phyloP scores from a whole-genome alignment of 2,329 filamentous ascomycete species.

The Hypoxylon sp. region DNA sequence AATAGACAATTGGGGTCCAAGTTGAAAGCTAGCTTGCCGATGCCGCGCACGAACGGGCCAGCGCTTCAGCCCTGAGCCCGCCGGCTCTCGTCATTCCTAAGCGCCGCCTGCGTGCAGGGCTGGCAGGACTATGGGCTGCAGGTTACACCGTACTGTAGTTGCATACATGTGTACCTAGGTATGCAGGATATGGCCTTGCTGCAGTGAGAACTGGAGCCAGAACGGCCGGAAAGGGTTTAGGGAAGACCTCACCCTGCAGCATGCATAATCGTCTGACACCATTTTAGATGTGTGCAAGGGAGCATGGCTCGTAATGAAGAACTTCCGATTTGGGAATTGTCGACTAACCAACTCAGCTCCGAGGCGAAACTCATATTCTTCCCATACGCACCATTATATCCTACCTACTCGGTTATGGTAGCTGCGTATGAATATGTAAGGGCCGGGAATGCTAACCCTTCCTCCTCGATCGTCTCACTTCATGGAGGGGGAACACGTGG shows the following conservation, averaged over 20 bases:
- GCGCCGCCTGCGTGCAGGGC: constrained; percentile 34
- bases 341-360: background rate
- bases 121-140: constrained; percentile 16
- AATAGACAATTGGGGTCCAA: constrained; percentile 24
- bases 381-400: background rate
- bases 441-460: constrained; percentile 6
- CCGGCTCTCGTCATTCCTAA: constrained; percentile 35
- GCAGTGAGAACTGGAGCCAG: constrained; percentile 23
- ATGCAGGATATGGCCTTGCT: constrained; percentile 28
- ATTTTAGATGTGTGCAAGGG: constrained; percentile 13
- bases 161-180: no score
- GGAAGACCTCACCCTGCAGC: constrained; percentile 23
- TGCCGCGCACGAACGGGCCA: constrained; percentile 20
- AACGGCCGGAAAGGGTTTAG: constrained; percentile 5
- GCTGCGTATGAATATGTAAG: background rate
- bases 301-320: constrained; percentile 9
- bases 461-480: constrained; percentile 7
- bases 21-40: constrained; percentile 12
- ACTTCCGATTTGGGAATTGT: background rate
- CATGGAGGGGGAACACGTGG: constrained; percentile 19
- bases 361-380: background rate
- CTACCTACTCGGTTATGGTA: background rate
- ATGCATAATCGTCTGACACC: constrained; percentile 18
- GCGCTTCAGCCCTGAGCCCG: constrained; percentile 22
- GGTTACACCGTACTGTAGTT: constrained; percentile 25